Percentiles rank a stretch among this genome's conserved stretches.
phyloP scores from a whole-genome alignment of 352 stramenopile genomes.

The Pythium scleroteichum region DNA sequence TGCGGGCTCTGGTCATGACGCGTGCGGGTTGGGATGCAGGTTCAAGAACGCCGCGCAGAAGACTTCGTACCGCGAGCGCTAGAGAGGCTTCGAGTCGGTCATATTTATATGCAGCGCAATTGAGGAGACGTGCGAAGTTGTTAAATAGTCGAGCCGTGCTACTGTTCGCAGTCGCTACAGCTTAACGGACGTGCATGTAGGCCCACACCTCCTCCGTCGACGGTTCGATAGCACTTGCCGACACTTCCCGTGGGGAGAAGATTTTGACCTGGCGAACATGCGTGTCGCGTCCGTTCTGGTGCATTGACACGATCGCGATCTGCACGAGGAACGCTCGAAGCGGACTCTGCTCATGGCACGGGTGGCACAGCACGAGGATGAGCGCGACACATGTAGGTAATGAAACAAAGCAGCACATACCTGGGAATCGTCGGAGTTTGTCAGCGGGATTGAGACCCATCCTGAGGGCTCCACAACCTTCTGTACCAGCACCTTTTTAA shows the following conservation, averaged over 20 bases:
- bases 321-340: slow-evolving; percentile 95
- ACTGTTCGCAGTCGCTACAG: not conserved
- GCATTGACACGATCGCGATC: slow-evolving; percentile 96
- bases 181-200: slow-evolving; percentile 59
- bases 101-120: slow-evolving; percentile 15
- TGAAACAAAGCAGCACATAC: slow-evolving; percentile 17
- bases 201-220: slow-evolving; percentile 72
- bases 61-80: slow-evolving; percentile 30
- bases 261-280: slow-evolving; percentile 95
- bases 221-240: no score
- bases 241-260: slow-evolving; percentile 87
- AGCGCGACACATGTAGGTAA: no score
- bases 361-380: no score
- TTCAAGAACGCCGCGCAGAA: slow-evolving; percentile 37
- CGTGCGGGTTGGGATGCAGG: slow-evolving; percentile 15
- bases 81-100: not conserved
- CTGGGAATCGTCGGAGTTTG: slow-evolving; percentile 48
- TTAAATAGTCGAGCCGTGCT: slow-evolving; percentile 1
- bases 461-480: slow-evolving; percentile 93
- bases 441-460: slow-evolving; percentile 93
- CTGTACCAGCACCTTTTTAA: slow-evolving; percentile 92
- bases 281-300: slow-evolving; percentile 98
- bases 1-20: no score
- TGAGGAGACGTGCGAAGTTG: slow-evolving; percentile 1
- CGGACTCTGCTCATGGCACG: slow-evolving; percentile 29